These are phyloP conservation scores for Pythium phragmitis DNA, from an alignment of 352 stramenopile genomes.

Conservation along the genomic window DNA sequence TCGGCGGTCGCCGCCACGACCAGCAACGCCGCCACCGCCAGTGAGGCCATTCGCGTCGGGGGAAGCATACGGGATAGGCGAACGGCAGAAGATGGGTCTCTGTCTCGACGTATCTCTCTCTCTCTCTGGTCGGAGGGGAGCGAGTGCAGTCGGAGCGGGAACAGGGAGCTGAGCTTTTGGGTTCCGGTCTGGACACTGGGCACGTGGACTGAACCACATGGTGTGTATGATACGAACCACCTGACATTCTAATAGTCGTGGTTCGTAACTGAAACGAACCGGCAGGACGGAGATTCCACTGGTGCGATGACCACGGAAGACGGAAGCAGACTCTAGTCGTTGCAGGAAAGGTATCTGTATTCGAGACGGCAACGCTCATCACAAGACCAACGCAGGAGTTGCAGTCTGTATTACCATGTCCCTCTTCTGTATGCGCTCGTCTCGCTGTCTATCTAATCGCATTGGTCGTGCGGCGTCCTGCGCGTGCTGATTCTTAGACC, in stretches of 20 bases:
- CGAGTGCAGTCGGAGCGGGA: not conserved
- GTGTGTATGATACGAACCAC: not conserved
- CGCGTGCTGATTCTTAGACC: constrained; percentile 31
- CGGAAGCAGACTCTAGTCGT: too few relatives aligned
- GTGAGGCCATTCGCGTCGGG: not conserved
- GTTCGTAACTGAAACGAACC: not conserved
- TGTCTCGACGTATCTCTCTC: too few relatives aligned
- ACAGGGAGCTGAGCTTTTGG: too few relatives aligned
- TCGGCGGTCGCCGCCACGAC: not conserved
- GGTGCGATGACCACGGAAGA: too few relatives aligned
- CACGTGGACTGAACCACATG: constrained; percentile 1
- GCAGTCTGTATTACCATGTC: too few relatives aligned
- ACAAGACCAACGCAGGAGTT: too few relatives aligned
- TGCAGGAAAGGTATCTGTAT: too few relatives aligned
- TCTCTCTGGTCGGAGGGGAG: not conserved
- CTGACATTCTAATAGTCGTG: not conserved
- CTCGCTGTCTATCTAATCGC: constrained; percentile 9
- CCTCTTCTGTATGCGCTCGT: not conserved
- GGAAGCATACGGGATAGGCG: constrained; percentile 10
- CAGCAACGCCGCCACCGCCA: constrained; percentile 7
- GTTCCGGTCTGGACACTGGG: too few relatives aligned
- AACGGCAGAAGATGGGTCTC: too few relatives aligned
- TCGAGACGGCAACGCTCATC: too few relatives aligned
- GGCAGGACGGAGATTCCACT: not conserved
- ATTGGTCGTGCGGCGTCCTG: not conserved